phyloP scores from a whole-genome alignment of 148 eudicot species.

The Camellia lanceoleosa region DNA sequence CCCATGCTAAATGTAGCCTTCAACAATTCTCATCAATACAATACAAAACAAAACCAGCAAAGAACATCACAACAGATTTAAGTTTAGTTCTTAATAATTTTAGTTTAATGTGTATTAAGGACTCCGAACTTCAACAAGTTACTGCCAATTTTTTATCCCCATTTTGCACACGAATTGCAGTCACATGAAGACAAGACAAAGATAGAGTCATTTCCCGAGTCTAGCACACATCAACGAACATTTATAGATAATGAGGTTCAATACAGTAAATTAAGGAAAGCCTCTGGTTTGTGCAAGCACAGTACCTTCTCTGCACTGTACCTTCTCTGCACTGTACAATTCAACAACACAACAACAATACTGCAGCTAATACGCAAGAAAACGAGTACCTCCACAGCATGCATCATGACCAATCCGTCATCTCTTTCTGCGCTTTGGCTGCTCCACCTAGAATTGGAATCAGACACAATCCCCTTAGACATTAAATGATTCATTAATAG shows the following conservation, averaged over 20 bases:
- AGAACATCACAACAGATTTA: conserved; percentile 3
- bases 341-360: conserved; percentile 33
- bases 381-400: conserved; percentile 24
- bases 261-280: conserved; percentile 18
- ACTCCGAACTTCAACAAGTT: background rate
- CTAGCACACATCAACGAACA: conserved; percentile 8
- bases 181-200: background rate
- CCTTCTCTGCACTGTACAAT: conserved; percentile 45
- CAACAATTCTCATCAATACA: background rate
- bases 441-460: conserved; percentile 31
- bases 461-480: background rate
- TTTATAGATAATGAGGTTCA: conserved; percentile 8
- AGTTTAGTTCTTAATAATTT: background rate
- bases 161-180: background rate
- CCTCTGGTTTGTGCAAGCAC: conserved; percentile 26
- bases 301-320: conserved; percentile 29
- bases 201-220: conserved; percentile 2
- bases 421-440: conserved; percentile 45
- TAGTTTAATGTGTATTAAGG: background rate
- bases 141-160: background rate
- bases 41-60: background rate
- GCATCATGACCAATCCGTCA: conserved; percentile 12
- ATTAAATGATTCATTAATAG: background rate
- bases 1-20: background rate
- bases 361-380: conserved; percentile 19